These are phyloP conservation scores for Leptoxyphium fumago DNA, from an alignment of 2,329 filamentous ascomycete species.

Conservation along the genomic window DNA sequence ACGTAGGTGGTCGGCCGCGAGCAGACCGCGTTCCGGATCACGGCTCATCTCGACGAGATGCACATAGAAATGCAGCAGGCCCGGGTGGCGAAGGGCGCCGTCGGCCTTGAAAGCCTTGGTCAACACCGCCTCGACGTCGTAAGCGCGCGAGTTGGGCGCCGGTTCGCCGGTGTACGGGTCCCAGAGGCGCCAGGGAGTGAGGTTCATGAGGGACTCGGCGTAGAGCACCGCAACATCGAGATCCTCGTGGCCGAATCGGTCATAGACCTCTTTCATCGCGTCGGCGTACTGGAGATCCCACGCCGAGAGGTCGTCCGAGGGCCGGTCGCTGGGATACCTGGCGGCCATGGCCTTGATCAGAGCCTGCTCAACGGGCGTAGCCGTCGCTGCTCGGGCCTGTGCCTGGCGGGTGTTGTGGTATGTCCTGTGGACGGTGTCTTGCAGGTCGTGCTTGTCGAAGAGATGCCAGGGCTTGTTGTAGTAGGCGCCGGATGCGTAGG, in stretches of 20 bases:
- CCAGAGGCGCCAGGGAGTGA: constrained; percentile 49
- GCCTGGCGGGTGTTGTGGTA: constrained; percentile 32
- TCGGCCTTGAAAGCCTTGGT: constrained; percentile 40
- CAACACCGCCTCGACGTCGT: constrained; percentile 42
- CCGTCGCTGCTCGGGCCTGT: constrained; percentile 17
- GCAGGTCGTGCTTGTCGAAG: constrained; percentile 47
- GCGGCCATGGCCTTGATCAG: constrained; percentile 46
- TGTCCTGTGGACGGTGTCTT: constrained; percentile 32
- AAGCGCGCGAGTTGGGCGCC: constrained; percentile 35
- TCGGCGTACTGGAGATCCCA: constrained; percentile 46
- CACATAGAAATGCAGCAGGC: constrained; percentile 57
- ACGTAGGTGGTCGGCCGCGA: constrained; percentile 46
- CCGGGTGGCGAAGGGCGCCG: constrained; percentile 43
- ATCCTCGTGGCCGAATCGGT: constrained; percentile 33
- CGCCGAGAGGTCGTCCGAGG: constrained; percentile 33
- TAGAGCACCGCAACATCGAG: constrained; percentile 47
- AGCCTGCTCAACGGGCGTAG: constrained; percentile 40
- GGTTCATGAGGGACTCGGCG: constrained; percentile 47
- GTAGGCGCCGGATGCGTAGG: constrained; percentile 57
- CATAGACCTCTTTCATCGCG: constrained; percentile 42
- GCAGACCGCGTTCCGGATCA: constrained; percentile 45
- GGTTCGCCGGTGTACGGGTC: constrained; percentile 42
- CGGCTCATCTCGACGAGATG: constrained; percentile 62
- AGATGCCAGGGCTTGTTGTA: constrained; percentile 63
- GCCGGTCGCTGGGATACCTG: constrained; percentile 38